These are phyloP conservation scores for Xerocomellus amylosporus DNA, from an alignment of 768 basidiomycete species.

Conservation along the genomic window DNA sequence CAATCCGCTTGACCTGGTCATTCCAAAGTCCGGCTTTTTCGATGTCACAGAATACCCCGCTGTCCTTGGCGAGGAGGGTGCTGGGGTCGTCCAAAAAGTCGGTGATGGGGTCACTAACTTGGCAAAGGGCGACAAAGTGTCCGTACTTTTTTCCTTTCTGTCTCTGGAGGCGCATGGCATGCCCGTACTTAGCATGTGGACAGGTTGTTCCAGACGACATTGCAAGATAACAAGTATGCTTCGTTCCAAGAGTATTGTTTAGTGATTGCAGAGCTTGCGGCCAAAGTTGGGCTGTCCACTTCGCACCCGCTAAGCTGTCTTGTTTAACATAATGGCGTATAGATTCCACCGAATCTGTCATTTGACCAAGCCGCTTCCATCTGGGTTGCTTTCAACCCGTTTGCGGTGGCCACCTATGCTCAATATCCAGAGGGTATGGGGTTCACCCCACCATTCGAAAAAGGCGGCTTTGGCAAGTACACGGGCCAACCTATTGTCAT, in stretches of 20 bases:
- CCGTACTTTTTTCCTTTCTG: neutral
- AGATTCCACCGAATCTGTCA: constrained; percentile 35
- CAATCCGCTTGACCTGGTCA: constrained; percentile 40
- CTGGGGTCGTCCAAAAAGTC: constrained; percentile 37
- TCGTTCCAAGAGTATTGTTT: constrained; percentile 27
- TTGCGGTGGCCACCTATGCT: constrained; percentile 34
- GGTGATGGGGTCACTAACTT: constrained; percentile 35
- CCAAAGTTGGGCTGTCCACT: constrained; percentile 2
- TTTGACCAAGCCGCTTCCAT: constrained; percentile 39
- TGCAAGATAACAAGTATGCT: constrained; percentile 5
- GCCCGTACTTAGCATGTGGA: neutral
- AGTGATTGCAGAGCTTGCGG: constrained; percentile 9
- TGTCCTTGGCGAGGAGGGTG: constrained; percentile 35
- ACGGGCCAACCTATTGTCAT: constrained; percentile 32
- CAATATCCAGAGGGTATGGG: constrained; percentile 25
- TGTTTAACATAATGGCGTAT: neutral
- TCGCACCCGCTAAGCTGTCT: neutral
- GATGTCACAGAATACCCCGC: constrained; percentile 33
- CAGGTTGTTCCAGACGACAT: constrained; percentile 7
- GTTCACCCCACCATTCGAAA: constrained; percentile 29
- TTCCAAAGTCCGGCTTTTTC: constrained; percentile 1
- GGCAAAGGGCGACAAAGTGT: constrained; percentile 33
- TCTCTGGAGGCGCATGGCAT: neutral
- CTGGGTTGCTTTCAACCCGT: constrained; percentile 32
- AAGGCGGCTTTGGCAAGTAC: constrained; percentile 30